A percentile compares a stretch with the other conserved stretches of the same genome.
Evolutionary conservation across 1,284 basidiomycete genomes (phyloP).

Genomic region (Microbotryomycetes sp.): DNA sequence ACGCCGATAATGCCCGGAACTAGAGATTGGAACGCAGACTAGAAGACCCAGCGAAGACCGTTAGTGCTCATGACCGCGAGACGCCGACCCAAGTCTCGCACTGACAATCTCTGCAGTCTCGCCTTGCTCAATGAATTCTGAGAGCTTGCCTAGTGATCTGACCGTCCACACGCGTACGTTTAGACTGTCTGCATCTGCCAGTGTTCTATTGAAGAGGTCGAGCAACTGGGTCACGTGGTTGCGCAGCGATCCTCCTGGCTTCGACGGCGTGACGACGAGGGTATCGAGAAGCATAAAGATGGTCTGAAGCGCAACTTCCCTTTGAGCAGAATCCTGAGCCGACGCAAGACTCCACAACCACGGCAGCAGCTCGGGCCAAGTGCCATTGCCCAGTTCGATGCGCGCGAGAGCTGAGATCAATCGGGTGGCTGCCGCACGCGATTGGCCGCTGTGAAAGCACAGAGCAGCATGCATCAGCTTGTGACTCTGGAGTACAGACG

Average conservation of each 20-base stretch:
- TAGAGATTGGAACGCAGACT: slow-evolving; percentile 83
- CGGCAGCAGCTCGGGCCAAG: slow-evolving; percentile 83
- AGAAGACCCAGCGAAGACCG: not conserved
- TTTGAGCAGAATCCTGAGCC: slow-evolving; percentile 62
- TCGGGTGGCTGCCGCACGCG: slow-evolving; percentile 71
- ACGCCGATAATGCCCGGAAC: slow-evolving; percentile 87
- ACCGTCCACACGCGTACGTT: slow-evolving; percentile 90
- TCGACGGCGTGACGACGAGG: slow-evolving; percentile 58
- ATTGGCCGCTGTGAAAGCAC: slow-evolving; percentile 57
- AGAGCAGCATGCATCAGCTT: not conserved
- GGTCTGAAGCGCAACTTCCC: slow-evolving; percentile 41
- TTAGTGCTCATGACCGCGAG: not conserved
- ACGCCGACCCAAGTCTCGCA: slow-evolving; percentile 11
- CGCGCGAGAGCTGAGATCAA: slow-evolving; percentile 89
- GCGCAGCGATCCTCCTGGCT: slow-evolving; percentile 54
- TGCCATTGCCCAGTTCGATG: slow-evolving; percentile 59
- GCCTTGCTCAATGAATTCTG: slow-evolving; percentile 78
- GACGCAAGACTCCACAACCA: slow-evolving; percentile 76
- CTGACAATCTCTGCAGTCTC: slow-evolving; percentile 80
- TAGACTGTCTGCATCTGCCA: slow-evolving; percentile 70
- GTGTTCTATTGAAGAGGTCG: slow-evolving; percentile 68
- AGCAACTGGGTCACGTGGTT: slow-evolving; percentile 71
- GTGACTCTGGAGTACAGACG: not conserved
- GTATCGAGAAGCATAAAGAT: slow-evolving; percentile 89
- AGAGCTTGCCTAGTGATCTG: slow-evolving; percentile 77